These are phyloP conservation scores for Diaporthe amygdali DNA, from an alignment of 2,329 filamentous ascomycete genomes.

Conservation along the genomic window DNA sequence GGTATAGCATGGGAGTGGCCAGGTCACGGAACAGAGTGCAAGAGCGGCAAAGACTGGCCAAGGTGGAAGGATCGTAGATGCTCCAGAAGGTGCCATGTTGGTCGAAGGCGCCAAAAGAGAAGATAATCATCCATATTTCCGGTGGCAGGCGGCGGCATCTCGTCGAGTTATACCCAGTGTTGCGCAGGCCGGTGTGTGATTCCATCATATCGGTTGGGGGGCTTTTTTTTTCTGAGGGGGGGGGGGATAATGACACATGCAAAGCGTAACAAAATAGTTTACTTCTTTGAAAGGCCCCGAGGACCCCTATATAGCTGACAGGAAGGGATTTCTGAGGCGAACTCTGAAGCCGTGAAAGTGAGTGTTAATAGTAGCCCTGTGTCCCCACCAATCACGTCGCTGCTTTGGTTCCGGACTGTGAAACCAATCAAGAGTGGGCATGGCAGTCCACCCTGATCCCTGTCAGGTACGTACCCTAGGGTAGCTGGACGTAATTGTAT, in stretches of 20 bases:
- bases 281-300: no score
- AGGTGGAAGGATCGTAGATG: not conserved
- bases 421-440: not conserved
- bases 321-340: no score
- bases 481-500: no score
- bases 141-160: not conserved
- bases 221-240: no score
- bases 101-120: not conserved
- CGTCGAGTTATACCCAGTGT: not conserved
- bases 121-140: not conserved
- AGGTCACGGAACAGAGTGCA: not conserved
- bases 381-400: no score
- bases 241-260: no score
- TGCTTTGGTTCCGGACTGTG: no score
- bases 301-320: no score
- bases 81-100: not conserved
- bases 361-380: no score
- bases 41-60: not conserved
- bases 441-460: not conserved
- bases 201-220: not conserved
- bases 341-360: no score
- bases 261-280: no score
- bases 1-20: not conserved
- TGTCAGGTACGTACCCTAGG: slow-evolving; percentile 14
- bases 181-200: not conserved